These are phyloP conservation scores for Ceratocystis smalleyi DNA, from an alignment of 2,329 filamentous ascomycete genomes.

Conservation along the genomic window DNA sequence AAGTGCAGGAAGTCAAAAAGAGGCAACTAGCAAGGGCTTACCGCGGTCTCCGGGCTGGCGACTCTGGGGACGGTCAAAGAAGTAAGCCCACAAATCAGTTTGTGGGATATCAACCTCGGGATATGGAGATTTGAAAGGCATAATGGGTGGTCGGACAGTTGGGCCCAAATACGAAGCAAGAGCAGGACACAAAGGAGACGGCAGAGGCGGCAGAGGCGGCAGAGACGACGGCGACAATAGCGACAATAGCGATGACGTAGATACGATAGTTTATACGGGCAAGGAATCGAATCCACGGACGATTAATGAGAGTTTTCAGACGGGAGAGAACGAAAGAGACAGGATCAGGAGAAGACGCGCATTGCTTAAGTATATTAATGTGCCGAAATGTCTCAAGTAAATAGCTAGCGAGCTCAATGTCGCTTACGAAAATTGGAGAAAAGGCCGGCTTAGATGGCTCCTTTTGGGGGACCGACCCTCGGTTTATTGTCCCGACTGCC, in stretches of 20 bases:
- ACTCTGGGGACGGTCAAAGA: conserved; percentile 55
- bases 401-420: not conserved
- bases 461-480: not conserved
- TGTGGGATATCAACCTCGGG: conserved; percentile 53
- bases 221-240: too few relatives aligned
- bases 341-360: too few relatives aligned
- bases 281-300: too few relatives aligned
- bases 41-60: conserved; percentile 58
- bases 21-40: conserved; percentile 24
- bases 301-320: too few relatives aligned
- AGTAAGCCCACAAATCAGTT: conserved; percentile 60
- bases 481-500: not conserved
- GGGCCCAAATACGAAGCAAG: not conserved
- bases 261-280: too few relatives aligned
- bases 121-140: conserved; percentile 58
- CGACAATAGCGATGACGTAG: too few relatives aligned
- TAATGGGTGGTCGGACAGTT: conserved; percentile 24
- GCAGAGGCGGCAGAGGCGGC: not conserved
- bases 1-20: not conserved
- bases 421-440: not conserved
- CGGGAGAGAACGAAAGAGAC: too few relatives aligned
- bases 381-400: not conserved
- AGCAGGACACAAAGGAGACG: not conserved
- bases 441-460: not conserved
- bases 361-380: not conserved